Percentiles rank a stretch among this genome's conserved stretches.
Conservation (phyloP, 2,329 filamentous ascomycete species). For the Colletotrichum cuscutae region DNA sequence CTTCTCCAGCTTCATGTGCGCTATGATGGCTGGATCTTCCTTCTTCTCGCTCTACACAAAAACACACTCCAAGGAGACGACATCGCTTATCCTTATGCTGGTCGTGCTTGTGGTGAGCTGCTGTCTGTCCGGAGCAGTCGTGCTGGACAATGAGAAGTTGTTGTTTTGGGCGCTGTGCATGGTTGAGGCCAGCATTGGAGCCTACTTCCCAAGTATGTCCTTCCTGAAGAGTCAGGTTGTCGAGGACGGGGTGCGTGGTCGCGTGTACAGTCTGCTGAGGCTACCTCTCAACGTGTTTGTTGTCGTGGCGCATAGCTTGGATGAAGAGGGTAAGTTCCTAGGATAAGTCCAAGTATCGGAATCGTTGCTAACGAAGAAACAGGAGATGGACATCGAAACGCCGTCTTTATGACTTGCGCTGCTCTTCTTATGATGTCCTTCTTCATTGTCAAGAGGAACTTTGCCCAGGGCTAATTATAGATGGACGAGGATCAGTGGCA, state of each 20-base stretch:
- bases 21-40: conserved; percentile 66
- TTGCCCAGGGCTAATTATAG: not conserved
- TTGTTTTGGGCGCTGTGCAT: conserved; percentile 68
- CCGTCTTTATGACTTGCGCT: conserved; percentile 40
- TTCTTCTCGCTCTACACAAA: conserved; percentile 50
- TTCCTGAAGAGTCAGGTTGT: conserved; percentile 64
- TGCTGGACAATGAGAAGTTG: conserved; percentile 52
- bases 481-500: not conserved
- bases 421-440: conserved; percentile 34
- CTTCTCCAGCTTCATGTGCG: conserved; percentile 66
- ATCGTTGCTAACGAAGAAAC: not conserved
- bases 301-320: conserved; percentile 56
- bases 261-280: conserved; percentile 66
- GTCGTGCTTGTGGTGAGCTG: conserved; percentile 45
- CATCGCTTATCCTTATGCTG: conserved; percentile 48
- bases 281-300: conserved; percentile 67
- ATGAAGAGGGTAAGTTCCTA: conserved; percentile 50
- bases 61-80: conserved; percentile 42
- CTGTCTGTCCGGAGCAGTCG: conserved; percentile 52
- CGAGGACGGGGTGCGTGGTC: conserved; percentile 63
- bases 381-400: conserved; percentile 44
- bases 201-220: conserved; percentile 67
- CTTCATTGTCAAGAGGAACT: conserved; percentile 36
- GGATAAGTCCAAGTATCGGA: not conserved
- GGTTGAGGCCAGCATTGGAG: conserved; percentile 66